These are phyloP conservation scores for Cenchrus fungigraminus DNA, from an alignment of 176 grass and related monocot species.

Conservation along the genomic window DNA sequence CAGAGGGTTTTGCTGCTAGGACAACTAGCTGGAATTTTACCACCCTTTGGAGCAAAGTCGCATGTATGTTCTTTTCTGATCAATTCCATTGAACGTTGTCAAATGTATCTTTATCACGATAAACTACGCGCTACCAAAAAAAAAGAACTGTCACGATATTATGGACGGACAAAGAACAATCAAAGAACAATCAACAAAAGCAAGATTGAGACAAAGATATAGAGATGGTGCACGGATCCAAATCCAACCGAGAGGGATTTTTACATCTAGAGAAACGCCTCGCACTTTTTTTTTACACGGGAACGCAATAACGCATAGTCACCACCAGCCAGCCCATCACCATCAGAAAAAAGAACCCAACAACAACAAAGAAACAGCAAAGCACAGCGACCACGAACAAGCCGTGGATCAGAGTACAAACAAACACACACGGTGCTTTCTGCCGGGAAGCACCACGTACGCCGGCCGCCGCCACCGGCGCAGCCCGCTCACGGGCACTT, in stretches of 20 bases:
- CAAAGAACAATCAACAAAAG: too few species aligned
- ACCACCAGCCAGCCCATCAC: not conserved
- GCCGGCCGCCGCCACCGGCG: not conserved
- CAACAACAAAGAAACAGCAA: not conserved
- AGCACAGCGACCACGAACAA: not conserved
- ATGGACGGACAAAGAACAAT: too few species aligned
- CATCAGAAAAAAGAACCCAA: not conserved
- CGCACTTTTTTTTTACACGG: not conserved
- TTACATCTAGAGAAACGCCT: not conserved
- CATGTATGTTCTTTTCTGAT: too few species aligned
- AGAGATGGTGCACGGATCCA: not conserved
- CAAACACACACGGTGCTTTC: constrained; percentile 45
- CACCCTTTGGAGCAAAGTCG: not conserved
- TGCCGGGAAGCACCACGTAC: not conserved
- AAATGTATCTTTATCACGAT: too few species aligned
- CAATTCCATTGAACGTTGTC: too few species aligned
- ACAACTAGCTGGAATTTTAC: not conserved
- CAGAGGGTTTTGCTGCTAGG: not conserved
- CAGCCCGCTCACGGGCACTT: constrained; percentile 70
- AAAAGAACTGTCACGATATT: too few species aligned
- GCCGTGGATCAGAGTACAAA: not conserved
- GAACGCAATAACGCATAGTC: too few species aligned
- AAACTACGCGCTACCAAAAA: too few species aligned
- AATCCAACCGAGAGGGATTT: not conserved
- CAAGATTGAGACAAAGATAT: not conserved